Evolutionary conservation across 176 grass and related monocot species (phyloP), one percentile per base, ranked within the genome.

Genomic region (Oryza meyeriana): DNA sequence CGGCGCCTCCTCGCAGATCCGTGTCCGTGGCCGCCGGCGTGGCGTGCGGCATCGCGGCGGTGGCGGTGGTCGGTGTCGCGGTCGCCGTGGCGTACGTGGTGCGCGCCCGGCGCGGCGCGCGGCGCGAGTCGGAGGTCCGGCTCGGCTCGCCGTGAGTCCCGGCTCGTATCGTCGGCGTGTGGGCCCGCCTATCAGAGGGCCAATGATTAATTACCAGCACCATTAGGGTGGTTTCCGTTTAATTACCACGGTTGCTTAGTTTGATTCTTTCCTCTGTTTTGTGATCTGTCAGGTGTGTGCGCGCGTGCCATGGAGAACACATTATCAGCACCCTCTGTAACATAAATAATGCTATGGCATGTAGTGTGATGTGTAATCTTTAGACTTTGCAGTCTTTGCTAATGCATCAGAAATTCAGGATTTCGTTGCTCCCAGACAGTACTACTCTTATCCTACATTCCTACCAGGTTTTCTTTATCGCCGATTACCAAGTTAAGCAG

Each of bases 21-120:
- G 66, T 90, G 66, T 77, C 88, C 8, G 67, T 90, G 1, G 88
- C 73, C 4, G 88, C 88, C 45, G 88, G 78, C 45, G 79, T 90
- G 73, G 79, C 83, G 9, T 90, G 88, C 83, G 88, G 73, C 79
- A 2, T 90, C 5, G 88, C 88, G 35, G 88, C 79, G 17, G 58
- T 90, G 34, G 88, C 88, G 27, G 65, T 86, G 5, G 79, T 73
- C 17, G 83, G 88, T 83, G 61, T 89, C 58, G 73, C 73, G 0
- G 79, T 63, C 24, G 83, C 83, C 72, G 88, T 78, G 35, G 88
- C 88, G 12, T 90, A 86, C 79, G 88, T 74, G 5, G 79, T 90
- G 79, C 88, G 83, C 78, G 66, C 73, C 72, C 44, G 78, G 72
- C 88, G 87, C 77, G 70, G n/a, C 48, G 65, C 34, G 8, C 26